phyloP scores from a whole-genome alignment of 129 eudicot species.

The Mikania micrantha region DNA sequence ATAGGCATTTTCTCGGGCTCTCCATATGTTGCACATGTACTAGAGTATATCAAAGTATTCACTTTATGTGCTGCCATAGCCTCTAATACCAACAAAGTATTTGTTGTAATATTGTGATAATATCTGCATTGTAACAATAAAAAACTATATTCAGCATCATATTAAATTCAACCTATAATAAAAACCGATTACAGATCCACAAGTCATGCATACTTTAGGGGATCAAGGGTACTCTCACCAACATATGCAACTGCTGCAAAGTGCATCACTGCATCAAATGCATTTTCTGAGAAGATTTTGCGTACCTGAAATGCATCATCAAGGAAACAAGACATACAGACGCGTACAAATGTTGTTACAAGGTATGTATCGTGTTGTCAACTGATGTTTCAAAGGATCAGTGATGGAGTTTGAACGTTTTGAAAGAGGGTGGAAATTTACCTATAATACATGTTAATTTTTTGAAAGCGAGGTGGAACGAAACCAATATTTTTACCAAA shows the following conservation, averaged over 20 bases:
- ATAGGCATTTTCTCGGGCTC: conserved; percentile 96
- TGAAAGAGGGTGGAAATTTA: no score
- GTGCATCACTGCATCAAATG: conserved; percentile 93
- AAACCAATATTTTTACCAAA: no score
- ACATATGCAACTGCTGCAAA: conserved; percentile 98
- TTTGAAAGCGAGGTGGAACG: no score
- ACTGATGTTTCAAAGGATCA: conserved; percentile 35
- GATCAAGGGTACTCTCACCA: conserved; percentile 87
- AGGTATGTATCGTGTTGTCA: background rate
- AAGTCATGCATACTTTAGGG: conserved; percentile 44
- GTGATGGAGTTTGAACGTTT: no score
- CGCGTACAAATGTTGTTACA: background rate
- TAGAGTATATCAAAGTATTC: conserved; percentile 78
- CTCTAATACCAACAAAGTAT: conserved; percentile 64
- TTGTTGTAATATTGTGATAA: conserved; percentile 89
- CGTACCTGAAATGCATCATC: conserved; percentile 44
- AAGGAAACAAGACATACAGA: conserved; percentile 39
- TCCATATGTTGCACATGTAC: conserved; percentile 96
- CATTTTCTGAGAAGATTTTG: conserved; percentile 67
- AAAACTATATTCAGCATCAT: background rate
- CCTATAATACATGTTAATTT: no score
- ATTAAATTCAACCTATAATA: background rate
- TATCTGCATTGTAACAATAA: conserved; percentile 39
- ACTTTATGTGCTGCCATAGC: conserved; percentile 82
- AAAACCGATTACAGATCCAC: background rate